Percentiles rank a stretch among this genome's conserved stretches.
phyloP scores from a whole-genome alignment of 805 yeast genomes.

The Saccharomycopsis capsularis region DNA sequence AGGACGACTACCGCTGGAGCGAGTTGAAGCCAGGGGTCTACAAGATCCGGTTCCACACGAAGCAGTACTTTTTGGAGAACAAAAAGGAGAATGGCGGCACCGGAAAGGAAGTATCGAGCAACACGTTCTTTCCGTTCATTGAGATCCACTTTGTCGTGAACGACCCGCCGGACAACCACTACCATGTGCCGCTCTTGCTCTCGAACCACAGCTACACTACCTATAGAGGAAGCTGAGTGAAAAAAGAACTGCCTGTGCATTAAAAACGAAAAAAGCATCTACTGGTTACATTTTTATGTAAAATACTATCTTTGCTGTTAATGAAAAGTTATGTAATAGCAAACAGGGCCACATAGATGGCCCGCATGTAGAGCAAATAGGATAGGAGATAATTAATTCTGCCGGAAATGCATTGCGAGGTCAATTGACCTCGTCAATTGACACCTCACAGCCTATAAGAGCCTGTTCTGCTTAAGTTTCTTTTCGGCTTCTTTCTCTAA shows the following conservation, averaged over 20 bases:
- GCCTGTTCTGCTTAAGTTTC: slow-evolving; percentile 4
- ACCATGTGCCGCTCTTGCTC: slow-evolving; percentile 80
- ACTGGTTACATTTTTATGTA: background rate
- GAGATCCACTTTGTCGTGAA: slow-evolving; percentile 69
- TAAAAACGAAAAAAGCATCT: background rate
- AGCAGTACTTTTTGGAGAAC: slow-evolving; percentile 46
- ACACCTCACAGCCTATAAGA: too few relatives aligned
- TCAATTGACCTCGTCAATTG: too few relatives aligned
- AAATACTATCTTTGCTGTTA: too few relatives aligned
- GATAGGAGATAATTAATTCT: too few relatives aligned
- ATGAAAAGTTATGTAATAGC: background rate
- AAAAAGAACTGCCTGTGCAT: too few relatives aligned
- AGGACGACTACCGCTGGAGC: slow-evolving; percentile 34
- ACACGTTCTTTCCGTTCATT: slow-evolving; percentile 80
- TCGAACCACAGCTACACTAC: slow-evolving; percentile 87
- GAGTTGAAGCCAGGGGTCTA: slow-evolving; percentile 55
- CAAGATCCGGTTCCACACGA: slow-evolving; percentile 71
- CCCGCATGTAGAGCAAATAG: too few relatives aligned
- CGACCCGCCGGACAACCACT: slow-evolving; percentile 67
- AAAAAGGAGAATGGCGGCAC: slow-evolving; percentile 25
- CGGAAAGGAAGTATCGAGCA: slow-evolving; percentile 25
- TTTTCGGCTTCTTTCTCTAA: slow-evolving; percentile 17
- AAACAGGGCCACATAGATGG: too few relatives aligned
- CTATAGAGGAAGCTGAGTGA: slow-evolving; percentile 74
- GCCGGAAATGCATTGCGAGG: too few relatives aligned